Conservation (phyloP, 768 basidiomycete species). For the Pisolithus marmoratus region DNA sequence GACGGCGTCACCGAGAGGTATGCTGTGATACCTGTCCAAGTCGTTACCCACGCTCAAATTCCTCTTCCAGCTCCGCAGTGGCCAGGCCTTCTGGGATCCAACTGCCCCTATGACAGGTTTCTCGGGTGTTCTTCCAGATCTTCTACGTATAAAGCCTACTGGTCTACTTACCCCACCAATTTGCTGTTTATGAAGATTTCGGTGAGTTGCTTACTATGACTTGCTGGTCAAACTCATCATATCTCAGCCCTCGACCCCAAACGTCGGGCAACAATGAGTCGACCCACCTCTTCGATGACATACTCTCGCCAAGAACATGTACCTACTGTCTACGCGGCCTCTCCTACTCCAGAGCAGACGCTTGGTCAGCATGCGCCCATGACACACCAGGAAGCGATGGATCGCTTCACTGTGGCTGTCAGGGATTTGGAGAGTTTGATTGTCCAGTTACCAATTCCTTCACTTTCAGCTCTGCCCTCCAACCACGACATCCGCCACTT, state of each 20-base stretch:
- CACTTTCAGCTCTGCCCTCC: slow-evolving; percentile 64
- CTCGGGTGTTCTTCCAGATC: slow-evolving; percentile 74
- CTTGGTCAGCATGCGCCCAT: slow-evolving; percentile 38
- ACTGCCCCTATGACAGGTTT: slow-evolving; percentile 66
- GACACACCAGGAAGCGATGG: slow-evolving; percentile 80
- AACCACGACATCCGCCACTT: slow-evolving; percentile 85
- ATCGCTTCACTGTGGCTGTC: slow-evolving; percentile 56
- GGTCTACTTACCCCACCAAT: slow-evolving; percentile 81
- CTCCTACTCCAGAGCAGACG: slow-evolving; percentile 56
- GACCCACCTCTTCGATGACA: slow-evolving; percentile 68
- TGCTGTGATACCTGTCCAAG: slow-evolving; percentile 1
- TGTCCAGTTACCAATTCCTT: slow-evolving; percentile 64
- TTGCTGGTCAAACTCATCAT: slow-evolving; percentile 7
- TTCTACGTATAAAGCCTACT: slow-evolving; percentile 74
- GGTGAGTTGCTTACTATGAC: slow-evolving; percentile 36
- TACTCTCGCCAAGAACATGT: slow-evolving; percentile 47
- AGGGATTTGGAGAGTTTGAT: slow-evolving; percentile 80
- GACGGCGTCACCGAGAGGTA: slow-evolving; percentile 85
- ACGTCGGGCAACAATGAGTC: slow-evolving; percentile 47
- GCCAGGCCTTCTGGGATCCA: slow-evolving; percentile 87
- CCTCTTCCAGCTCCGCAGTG: slow-evolving; percentile 49
- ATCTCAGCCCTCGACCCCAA: slow-evolving; percentile 48
- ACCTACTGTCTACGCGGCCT: slow-evolving; percentile 47
- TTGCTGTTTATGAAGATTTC: slow-evolving; percentile 94
- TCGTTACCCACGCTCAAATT: neutral